A percentile compares a stretch with the other conserved stretches of the same genome.
Conservation (phyloP, 2,329 filamentous ascomycete species). For the Neofusicoccum parvum region DNA sequence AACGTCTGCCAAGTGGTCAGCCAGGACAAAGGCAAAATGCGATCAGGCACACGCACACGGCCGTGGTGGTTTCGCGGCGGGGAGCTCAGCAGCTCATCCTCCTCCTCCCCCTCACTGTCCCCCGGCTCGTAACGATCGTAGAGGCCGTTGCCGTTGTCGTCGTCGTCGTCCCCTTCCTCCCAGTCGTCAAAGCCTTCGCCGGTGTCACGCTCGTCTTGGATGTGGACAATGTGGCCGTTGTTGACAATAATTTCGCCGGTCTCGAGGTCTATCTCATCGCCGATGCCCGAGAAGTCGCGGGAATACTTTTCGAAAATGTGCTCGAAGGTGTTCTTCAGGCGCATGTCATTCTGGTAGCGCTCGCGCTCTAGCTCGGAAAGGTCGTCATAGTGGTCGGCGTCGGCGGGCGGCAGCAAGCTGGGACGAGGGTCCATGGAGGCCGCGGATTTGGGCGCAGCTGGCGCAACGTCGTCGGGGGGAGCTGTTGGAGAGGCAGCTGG, state of each 20-base stretch:
- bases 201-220: constrained; percentile 60
- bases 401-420: constrained; percentile 3
- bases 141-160: not conserved
- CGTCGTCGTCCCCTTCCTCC: not conserved
- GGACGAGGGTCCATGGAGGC: not conserved
- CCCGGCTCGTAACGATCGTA: not conserved
- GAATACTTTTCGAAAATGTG: constrained; percentile 87
- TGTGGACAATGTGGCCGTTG: constrained; percentile 77
- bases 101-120: not conserved
- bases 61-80: not conserved
- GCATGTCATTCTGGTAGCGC: constrained; percentile 32
- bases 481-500: not conserved
- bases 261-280: constrained; percentile 84
- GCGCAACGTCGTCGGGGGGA: not conserved
- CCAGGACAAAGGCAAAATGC: not conserved
- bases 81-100: constrained; percentile 15
- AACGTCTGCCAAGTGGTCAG: not conserved
- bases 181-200: constrained; percentile 31
- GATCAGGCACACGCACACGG: not conserved
- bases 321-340: constrained; percentile 82
- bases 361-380: constrained; percentile 7
- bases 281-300: constrained; percentile 77
- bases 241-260: constrained; percentile 85
- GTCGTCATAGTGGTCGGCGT: constrained; percentile 14
- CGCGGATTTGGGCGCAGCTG: not conserved